Base-by-base conservation (phyloP, 2,329 filamentous ascomycete species). In the Cercospora janseana region DNA sequence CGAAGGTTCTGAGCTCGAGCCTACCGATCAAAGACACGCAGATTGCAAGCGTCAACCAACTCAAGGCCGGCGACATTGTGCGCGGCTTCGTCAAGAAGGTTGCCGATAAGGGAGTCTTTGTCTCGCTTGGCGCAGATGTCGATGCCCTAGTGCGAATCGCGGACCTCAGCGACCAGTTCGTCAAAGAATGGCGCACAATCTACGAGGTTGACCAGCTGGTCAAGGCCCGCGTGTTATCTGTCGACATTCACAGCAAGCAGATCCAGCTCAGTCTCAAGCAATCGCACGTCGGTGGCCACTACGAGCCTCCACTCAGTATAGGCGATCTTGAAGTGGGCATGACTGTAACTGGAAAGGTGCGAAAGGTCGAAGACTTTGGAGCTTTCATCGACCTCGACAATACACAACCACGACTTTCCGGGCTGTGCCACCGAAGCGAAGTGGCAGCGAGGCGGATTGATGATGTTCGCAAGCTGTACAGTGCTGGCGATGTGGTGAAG, bases 111-210 rank as follows among this genome's bases (percentile, higher is more conserved):
- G 93, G 93, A 46, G 70, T 98, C 2, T 95, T 96, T 63, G 81
- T 98, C 38, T 79, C 85, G 20, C 77, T 98, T 3, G 90, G 91
- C 34, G 87, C 88, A 13, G 82, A 86, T 56, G 78, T 95, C 13
- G 87, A 87, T 42, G 91, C 85, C 1, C 86, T 91, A 63, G 87
- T 95, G 40, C 86, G 88, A 60, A 85, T 97, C 46, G 82, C 86
- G 7, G 91, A 97, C 67, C 78, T 98, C 10, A 95, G 91, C 0
- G 93, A 98, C 67, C 80, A 82, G 6, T 98, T 85, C 68, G 73
- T 98, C 62, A 97, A 97, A 70, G 88, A 97, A 54, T 98, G 93
- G 93, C 94, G 95, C 72, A 82, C 87, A 27, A 77, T 85, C 35
- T 96, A 92, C 72, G 84, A 93, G 62, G 74, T 92, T 40, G 89